Base-by-base conservation (phyloP, 805 yeast species). In the Candida dajiaensis region DNA sequence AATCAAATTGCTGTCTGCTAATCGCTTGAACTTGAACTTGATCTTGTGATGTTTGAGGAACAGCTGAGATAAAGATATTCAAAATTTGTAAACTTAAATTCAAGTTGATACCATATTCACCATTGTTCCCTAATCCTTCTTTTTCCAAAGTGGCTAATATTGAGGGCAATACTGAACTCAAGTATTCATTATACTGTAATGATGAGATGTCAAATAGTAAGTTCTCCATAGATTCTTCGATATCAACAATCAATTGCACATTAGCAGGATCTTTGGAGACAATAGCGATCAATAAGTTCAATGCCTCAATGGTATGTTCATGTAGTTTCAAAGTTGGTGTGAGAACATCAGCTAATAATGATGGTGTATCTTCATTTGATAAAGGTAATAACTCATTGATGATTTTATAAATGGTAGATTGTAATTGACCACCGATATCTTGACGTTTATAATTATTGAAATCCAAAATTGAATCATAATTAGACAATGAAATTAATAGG, bases 321-420 rank as follows among this genome's bases (percentile, higher is more conserved):
- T 74, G 70, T 9, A 83, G 70, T 41, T 72, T 70, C 36, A 85
- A 74, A 1, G 81, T 76, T 3, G 74, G 71, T 1, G 81, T 71
- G n/a, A 86, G 63, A 0, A 85, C 76, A 59, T 89, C 96, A 12
- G 86, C 72, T 38, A 90, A 64, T 41, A 85, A 72, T 1, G 89
- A 77, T 31, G 85, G 80, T 0, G 96, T 77, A 56, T 90, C 98
- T 40, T 88, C 96, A 40, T 81, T 85, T 0, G 94, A 77, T 1
- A 78, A 83, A 1, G 73, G 76, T 3, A 75, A 58, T 10, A 92
- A 15, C 11, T 43, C 19, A 3, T 40, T 31, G n/a, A 55, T 48
- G n/a, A 55, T 50, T 2, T 62, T 33, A 9, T 77, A 58, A 11
- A 70, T 51, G 3, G 51, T 51, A 7, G 48, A 31, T 26, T 54